Base-by-base conservation (phyloP, 2,329 filamentous ascomycete genomes). In the Aspergillus ustus region DNA sequence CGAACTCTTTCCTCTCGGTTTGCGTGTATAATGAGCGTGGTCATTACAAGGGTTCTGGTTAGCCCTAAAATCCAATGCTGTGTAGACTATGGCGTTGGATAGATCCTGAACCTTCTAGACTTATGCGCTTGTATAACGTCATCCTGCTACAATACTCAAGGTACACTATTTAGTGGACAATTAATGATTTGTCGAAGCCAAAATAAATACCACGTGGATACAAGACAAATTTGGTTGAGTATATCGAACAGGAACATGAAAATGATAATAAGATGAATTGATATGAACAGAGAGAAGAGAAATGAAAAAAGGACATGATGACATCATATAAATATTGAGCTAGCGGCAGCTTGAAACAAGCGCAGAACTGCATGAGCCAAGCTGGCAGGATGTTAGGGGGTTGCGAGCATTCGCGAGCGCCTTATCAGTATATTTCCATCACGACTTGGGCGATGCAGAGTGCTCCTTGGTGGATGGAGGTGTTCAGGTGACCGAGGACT, bases 241-340 rank as follows among this genome's bases (percentile, higher is more conserved):
- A 53, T 22, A 25, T 31, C 4, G 15, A 37, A 54, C 37, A 51
- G 19, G 22, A 55, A 52, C 37, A 58, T 29, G 45, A 52, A 31
- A 22, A 7, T 40, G 22, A 61, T 57, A 62, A 57, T 59, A 31
- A 57, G 25, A 48, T 59, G 49, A 54, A 37, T 40, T 31, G 49
- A 64, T 67, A 67, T 64, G 22, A 46, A 67, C 66, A 65, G 44
- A 63, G 57, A 66, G 60, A 48, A 40, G 37, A 52, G 60, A 60
- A 49, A 46, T 34, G 29, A 28, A 44, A 17, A 54, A 43, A 49
- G 28, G 53, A 34, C 57, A 50, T 40, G 50, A 34, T 60, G n/a
- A 58, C 48, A 43, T 40, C 34, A 52, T 31, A 11, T 31, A 11
- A 20, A 43, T 34, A 31, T 40, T 19, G 17, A 52, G 40, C 40